These are phyloP conservation scores for Phoma sp. DNA, from an alignment of 2,329 filamentous ascomycete species.

Conservation along the genomic window DNA sequence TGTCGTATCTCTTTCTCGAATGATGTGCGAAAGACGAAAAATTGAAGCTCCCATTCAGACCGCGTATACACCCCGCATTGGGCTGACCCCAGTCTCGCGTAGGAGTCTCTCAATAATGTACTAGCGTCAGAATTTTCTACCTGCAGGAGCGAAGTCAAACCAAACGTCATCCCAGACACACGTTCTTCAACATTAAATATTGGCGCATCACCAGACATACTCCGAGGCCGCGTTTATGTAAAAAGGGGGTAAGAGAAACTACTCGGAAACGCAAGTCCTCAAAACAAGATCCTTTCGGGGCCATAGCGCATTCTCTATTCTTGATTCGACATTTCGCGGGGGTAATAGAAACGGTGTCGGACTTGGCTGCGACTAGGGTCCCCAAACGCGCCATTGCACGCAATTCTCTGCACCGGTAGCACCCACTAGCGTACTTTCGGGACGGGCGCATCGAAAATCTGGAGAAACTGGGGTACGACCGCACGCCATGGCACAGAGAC, in stretches of 20 bases:
- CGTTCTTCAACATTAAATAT: conserved; percentile 18
- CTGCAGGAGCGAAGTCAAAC: conserved; percentile 16
- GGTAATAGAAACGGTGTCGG: conserved; percentile 29
- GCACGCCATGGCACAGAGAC: conserved; percentile 15
- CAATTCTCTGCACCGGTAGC: conserved; percentile 26
- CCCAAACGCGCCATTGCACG: conserved; percentile 29
- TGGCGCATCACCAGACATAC: conserved; percentile 32
- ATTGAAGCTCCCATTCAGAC: neutral
- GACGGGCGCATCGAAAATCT: conserved; percentile 23
- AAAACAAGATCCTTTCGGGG: conserved; percentile 23
- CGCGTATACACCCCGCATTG: conserved; percentile 4
- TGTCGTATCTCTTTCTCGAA: neutral
- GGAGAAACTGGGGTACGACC: conserved; percentile 21
- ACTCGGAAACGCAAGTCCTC: conserved; percentile 18
- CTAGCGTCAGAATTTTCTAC: conserved; percentile 29
- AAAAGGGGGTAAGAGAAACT: conserved; percentile 42
- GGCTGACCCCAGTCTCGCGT: conserved; percentile 14
- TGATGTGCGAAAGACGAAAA: neutral
- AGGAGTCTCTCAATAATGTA: conserved; percentile 6
- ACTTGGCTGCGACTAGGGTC: conserved; percentile 25
- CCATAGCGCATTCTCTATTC: conserved; percentile 28
- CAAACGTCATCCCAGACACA: conserved; percentile 30
- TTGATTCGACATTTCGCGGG: conserved; percentile 21
- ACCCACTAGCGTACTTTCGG: conserved; percentile 21
- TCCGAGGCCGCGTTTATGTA: conserved; percentile 32